These are phyloP conservation scores for Tulasnella sp. DNA, from an alignment of 768 basidiomycete species.

Conservation along the genomic window DNA sequence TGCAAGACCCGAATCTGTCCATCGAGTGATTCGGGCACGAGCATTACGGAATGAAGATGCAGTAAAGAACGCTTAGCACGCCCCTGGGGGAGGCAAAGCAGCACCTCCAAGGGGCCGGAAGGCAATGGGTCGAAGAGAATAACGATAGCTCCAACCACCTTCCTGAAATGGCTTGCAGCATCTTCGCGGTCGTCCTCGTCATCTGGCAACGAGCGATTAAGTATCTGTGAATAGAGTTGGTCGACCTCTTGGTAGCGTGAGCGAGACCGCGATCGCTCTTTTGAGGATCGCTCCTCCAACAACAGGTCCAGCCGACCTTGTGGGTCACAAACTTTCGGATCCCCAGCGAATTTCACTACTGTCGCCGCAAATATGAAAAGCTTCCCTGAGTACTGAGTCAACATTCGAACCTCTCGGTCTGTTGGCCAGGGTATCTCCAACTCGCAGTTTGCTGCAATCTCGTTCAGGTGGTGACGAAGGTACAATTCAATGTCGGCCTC, in stretches of 20 bases:
- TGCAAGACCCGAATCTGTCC: slow-evolving; percentile 15
- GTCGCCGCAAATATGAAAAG: slow-evolving; percentile 2
- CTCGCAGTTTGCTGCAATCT: background rate
- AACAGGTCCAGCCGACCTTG: background rate
- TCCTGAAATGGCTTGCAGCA: background rate
- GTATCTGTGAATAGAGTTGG: background rate
- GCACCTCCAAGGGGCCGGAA: background rate
- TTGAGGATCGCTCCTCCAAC: background rate
- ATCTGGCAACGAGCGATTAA: background rate
- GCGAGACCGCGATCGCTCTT: background rate
- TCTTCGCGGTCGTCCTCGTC: background rate
- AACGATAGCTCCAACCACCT: slow-evolving; percentile 19
- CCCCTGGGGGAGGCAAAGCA: background rate
- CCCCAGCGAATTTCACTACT: background rate
- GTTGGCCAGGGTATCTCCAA: background rate
- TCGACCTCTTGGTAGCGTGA: background rate
- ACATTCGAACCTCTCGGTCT: background rate
- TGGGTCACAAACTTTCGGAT: background rate
- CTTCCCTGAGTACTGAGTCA: background rate
- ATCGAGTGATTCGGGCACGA: background rate
- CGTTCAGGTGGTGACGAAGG: slow-evolving; percentile 12
- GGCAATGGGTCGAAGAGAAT: slow-evolving; percentile 7
- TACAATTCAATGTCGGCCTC: slow-evolving; percentile 24
- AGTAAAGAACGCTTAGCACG: background rate
- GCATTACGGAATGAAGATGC: slow-evolving; percentile 13